Evolutionary conservation across 805 yeast species (phyloP).

Genomic region (Sungouiozyma intestinalis): DNA sequence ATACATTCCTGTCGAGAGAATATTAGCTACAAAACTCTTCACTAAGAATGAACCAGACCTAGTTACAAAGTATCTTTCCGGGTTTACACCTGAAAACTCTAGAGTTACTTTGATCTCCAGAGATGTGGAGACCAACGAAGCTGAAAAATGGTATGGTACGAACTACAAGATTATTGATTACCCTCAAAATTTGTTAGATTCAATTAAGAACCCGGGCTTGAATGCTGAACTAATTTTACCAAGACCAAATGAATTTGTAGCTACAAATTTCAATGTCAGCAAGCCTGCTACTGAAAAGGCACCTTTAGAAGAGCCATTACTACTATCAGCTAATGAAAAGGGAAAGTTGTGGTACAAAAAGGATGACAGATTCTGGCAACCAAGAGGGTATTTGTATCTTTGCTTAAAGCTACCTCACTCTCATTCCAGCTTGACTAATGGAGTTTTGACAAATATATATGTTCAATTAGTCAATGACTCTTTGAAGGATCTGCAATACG

Average conservation of each 20-base stretch:
- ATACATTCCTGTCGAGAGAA: slow-evolving; percentile 50
- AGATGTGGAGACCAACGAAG: slow-evolving; percentile 38
- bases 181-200: slow-evolving; percentile 29
- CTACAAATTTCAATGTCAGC: slow-evolving; percentile 61
- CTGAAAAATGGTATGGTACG: slow-evolving; percentile 88
- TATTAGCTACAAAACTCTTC: slow-evolving; percentile 48
- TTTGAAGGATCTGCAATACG: slow-evolving; percentile 60
- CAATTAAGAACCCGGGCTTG: slow-evolving; percentile 25
- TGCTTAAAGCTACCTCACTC: slow-evolving; percentile 57
- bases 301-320: slow-evolving; percentile 46
- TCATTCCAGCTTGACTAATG: slow-evolving; percentile 45
- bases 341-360: slow-evolving; percentile 75
- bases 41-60: slow-evolving; percentile 48
- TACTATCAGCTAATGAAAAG: slow-evolving; percentile 40
- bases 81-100: slow-evolving; percentile 49
- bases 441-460: slow-evolving; percentile 50
- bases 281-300: slow-evolving; percentile 26
- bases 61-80: slow-evolving; percentile 39
- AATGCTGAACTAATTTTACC: slow-evolving; percentile 48
- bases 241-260: slow-evolving; percentile 65
- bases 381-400: slow-evolving; percentile 66
- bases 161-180: slow-evolving; percentile 48
- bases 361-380: slow-evolving; percentile 82
- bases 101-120: slow-evolving; percentile 46
- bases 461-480: slow-evolving; percentile 67